These are phyloP conservation scores for Geum urbanum DNA, from an alignment of 306 rosid genomes.

Conservation along the genomic window DNA sequence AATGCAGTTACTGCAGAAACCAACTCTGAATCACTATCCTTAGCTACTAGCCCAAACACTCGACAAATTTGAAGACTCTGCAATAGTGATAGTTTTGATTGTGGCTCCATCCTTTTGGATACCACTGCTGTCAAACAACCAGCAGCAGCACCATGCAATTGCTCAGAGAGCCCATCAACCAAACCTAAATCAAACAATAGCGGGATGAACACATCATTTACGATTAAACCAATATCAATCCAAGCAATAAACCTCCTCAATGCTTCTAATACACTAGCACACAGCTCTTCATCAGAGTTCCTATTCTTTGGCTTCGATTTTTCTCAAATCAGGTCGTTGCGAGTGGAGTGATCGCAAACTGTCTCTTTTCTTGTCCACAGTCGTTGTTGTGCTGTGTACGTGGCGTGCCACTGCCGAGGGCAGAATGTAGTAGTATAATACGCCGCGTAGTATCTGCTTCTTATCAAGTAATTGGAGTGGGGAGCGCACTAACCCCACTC, in stretches of 20 bases:
- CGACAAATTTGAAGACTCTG: constrained; percentile 68
- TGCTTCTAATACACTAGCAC: constrained; percentile 62
- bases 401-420: no score
- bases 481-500: no score
- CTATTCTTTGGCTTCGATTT: no score
- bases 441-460: no score
- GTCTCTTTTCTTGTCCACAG: no score
- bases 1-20: constrained; percentile 60
- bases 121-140: constrained; percentile 85
- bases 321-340: no score
- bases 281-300: constrained; percentile 61
- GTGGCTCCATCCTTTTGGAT: constrained; percentile 81
- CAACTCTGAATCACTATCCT: constrained; percentile 58
- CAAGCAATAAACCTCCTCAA: constrained; percentile 83
- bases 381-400: no score
- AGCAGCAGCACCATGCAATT: constrained; percentile 69
- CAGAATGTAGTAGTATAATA: no score
- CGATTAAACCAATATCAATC: constrained; percentile 87
- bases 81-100: constrained; percentile 66
- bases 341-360: no score
- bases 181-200: constrained; percentile 74
- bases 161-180: constrained; percentile 59
- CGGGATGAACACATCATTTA: constrained; percentile 71
- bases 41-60: constrained; percentile 60
- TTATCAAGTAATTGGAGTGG: no score